Base-by-base conservation (phyloP, 192 early-diverging fungal genomes). In the Rhizophlyctis rosea region DNA sequence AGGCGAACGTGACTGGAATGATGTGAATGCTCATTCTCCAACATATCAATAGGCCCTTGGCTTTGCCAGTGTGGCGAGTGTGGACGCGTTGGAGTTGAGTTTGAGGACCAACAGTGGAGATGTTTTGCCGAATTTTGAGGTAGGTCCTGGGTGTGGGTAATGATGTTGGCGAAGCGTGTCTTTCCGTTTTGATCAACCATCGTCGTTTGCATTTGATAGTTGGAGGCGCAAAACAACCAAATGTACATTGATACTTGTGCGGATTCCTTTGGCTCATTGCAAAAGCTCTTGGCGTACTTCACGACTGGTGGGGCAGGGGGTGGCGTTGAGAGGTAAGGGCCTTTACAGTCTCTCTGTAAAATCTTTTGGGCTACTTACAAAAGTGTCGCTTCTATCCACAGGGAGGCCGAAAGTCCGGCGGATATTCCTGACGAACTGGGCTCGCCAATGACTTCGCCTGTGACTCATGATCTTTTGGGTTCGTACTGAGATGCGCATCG, bases 181-280 rank as follows among this genome's bases (percentile, higher is more conserved):
- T n/a, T n/a, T n/a, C n/a, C n/a, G n/a, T n/a, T n/a, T n/a, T n/a
- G n/a, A n/a, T n/a, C n/a, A n/a, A n/a, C n/a, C n/a, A n/a, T 23
- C 50, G 31, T 3, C 13, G n/a, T 1, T 23, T 4, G 62, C 61
- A 30, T 55, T 50, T 3, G 32, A 31, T 24, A 55, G 62, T 53
- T 90, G 4, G 69, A 76, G 33, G 64, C 89, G 11, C 74, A 77
- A 0, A 88, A 87, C 47, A 70, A 84, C 36, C 74, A 79, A 7
- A 60, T 88, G 21, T 80, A 75, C 27, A 47, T 90, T 16, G 87
- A 90, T 59, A 77, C 74, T 0, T 90, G 86, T 55, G 72, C 81
- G n/a, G 89, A 91, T 65, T 81, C 87, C 1, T 81, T 85, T 49
- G 76, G 82, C 35, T 77, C 84, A 3, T 33, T 89, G 7, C 16